Evolutionary conservation across 2,329 filamentous ascomycete species (phyloP).

Genomic region (Alternaria sp.): DNA sequence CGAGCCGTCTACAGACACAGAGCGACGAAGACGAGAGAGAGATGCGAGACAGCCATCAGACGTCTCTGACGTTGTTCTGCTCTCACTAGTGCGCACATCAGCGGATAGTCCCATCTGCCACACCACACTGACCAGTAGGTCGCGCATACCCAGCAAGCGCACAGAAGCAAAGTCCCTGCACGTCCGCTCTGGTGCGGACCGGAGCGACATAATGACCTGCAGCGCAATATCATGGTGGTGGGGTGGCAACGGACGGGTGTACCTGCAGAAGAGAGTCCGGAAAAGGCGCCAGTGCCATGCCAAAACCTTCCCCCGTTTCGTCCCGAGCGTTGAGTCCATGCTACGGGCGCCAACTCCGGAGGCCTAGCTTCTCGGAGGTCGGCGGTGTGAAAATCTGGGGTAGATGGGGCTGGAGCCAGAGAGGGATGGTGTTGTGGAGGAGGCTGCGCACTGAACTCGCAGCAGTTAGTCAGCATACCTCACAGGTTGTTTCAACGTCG

Average conservation of each 20-base stretch:
- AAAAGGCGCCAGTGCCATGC: constrained; percentile 32
- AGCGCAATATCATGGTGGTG: constrained; percentile 21
- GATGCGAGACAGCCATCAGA: not conserved
- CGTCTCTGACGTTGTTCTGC: not conserved
- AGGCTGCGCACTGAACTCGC: not conserved
- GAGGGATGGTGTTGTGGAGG: constrained; percentile 6
- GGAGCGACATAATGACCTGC: constrained; percentile 18
- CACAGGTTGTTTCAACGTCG: not conserved
- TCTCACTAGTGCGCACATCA: not conserved
- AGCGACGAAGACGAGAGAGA: not conserved
- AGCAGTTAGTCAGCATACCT: not conserved
- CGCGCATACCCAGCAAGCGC: constrained; percentile 7
- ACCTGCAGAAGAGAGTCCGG: constrained; percentile 42
- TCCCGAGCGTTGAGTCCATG: not conserved
- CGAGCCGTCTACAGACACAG: not conserved
- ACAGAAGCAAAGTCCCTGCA: not conserved
- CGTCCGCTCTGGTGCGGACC: not conserved
- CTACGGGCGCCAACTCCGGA: not conserved
- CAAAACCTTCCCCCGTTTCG: not conserved
- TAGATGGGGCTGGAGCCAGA: constrained; percentile 29
- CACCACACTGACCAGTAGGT: not conserved
- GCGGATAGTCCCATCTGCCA: not conserved
- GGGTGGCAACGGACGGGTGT: constrained; percentile 34
- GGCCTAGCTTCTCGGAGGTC: not conserved
- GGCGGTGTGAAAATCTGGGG: constrained; percentile 38